Base-by-base conservation (phyloP, 1,284 basidiomycete species). In the Sporisorium sorghi region DNA sequence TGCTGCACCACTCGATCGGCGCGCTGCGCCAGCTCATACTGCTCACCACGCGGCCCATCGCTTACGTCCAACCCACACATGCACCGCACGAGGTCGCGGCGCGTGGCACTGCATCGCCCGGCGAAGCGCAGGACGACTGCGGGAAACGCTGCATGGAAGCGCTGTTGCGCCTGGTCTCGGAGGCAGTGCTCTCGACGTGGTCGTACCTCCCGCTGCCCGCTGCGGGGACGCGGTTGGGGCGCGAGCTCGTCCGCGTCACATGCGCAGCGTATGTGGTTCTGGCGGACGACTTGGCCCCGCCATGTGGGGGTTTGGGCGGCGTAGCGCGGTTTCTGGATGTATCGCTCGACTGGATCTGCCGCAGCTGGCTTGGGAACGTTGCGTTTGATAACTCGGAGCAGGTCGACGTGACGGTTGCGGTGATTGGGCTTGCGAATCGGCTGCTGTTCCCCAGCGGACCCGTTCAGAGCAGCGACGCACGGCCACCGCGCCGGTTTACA, bases 201-300 rank as follows among this genome's bases (percentile, higher is more conserved):
- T 70, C 72, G 19, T 70, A 70, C 44, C 39, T 74, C 0, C 62
- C 72, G 5, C 58, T 74, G 5, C 67, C 72, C 3, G 55, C 72
- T 9, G 46, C 53, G 9, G 44, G 65, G 6, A 61, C 60, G 2
- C 47, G 30, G 10, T 21, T 58, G 1, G 60, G 58, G 8, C 30
- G 57, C 9, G 24, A 39, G 8, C 39, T 73, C 11, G 57, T 60
- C 23, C 24, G 19, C 21, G 54, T 58, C 39, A 73, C 71, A 8
- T 68, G 65, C 26, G 14, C 37, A 0, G 58, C 56, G 2, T 73
- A 61, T 15, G 1, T 51, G 21, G 15, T 21, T 8, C 48, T 73
- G 7, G 33, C 35, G 0, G 35, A 58, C 15, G 71, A 73, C 21
- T 51, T 73, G 3, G 40, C 53, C 0, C 32, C 54, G 5, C n/a